A percentile compares a stretch with the other conserved stretches of the same genome.
These are phyloP conservation scores for Colletotrichum eremochloae DNA, from an alignment of 2,329 filamentous ascomycete species.

Conservation along the genomic window DNA sequence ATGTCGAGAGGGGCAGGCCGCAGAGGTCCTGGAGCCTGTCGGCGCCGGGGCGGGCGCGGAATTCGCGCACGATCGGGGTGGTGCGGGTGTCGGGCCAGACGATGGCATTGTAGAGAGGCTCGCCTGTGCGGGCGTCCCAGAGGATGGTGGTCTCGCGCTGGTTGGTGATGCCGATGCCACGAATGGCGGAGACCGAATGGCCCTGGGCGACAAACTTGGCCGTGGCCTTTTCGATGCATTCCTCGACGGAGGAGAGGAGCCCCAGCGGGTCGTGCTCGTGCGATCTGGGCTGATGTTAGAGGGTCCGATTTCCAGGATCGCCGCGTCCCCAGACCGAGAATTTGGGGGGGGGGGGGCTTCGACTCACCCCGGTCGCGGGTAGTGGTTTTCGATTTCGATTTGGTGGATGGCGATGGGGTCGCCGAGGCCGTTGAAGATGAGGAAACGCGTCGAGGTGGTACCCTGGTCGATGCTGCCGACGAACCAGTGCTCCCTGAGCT, in stretches of 20 bases:
- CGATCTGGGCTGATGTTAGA: constrained; percentile 69
- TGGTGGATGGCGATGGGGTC: constrained; percentile 86
- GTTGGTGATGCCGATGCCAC: constrained; percentile 87
- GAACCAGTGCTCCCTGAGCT: constrained; percentile 67
- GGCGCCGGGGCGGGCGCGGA: constrained; percentile 76
- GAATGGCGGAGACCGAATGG: constrained; percentile 76
- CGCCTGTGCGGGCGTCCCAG: constrained; percentile 85
- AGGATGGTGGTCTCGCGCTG: constrained; percentile 90
- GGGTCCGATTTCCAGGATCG: background rate
- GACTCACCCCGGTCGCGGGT: constrained; percentile 85
- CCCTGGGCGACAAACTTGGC: constrained; percentile 79
- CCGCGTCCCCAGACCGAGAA: constrained; percentile 14
- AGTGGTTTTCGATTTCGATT: constrained; percentile 87
- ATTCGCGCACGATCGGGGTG: constrained; percentile 77
- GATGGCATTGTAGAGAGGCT: constrained; percentile 86
- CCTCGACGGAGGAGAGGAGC: constrained; percentile 80
- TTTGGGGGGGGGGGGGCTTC: background rate
- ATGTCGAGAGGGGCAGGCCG: constrained; percentile 88
- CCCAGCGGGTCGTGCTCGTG: constrained; percentile 89
- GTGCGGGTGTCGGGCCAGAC: constrained; percentile 93
- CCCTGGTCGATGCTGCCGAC: constrained; percentile 93
- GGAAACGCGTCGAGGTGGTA: constrained; percentile 89
- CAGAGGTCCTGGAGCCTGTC: constrained; percentile 79
- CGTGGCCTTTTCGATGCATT: constrained; percentile 83
- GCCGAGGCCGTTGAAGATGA: constrained; percentile 87